Evolutionary conservation across 495 filamentous ascomycete genomes (phyloP).

Genomic region (Penicillium malachiteum): DNA sequence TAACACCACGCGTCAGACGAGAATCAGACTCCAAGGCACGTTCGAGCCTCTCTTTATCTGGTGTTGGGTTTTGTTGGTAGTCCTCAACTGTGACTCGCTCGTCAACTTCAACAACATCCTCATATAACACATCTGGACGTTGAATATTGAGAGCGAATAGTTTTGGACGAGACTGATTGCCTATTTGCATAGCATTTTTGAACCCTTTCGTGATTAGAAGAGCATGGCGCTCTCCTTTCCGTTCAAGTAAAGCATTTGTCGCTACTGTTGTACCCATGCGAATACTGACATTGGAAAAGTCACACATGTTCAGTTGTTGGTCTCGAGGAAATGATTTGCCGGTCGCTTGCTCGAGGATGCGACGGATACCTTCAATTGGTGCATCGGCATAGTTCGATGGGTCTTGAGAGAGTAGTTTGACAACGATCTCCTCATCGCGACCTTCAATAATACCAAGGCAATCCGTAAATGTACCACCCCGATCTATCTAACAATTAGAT

Average conservation of each 20-base stretch:
- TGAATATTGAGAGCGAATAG: slow-evolving; percentile 74
- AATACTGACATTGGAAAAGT: slow-evolving; percentile 13
- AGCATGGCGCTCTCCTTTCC: slow-evolving; percentile 85
- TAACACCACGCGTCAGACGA: slow-evolving; percentile 30
- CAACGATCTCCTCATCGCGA: slow-evolving; percentile 19
- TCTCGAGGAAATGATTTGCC: slow-evolving; percentile 18
- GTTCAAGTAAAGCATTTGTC: slow-evolving; percentile 79
- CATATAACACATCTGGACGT: slow-evolving; percentile 70
- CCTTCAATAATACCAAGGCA: slow-evolving; percentile 11
- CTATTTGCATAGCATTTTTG: slow-evolving; percentile 80
- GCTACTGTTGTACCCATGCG: slow-evolving; percentile 82
- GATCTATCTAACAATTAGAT: slow-evolving; percentile 9
- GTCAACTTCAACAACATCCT: slow-evolving; percentile 66
- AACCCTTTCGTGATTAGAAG: slow-evolving; percentile 88
- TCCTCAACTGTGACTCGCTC: slow-evolving; percentile 77
- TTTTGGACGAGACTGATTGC: slow-evolving; percentile 71
- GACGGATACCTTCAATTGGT: slow-evolving; percentile 19
- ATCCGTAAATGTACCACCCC: slow-evolving; percentile 28
- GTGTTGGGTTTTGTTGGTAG: slow-evolving; percentile 20
- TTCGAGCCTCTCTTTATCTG: slow-evolving; percentile 30
- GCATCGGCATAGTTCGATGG: slow-evolving; percentile 20
- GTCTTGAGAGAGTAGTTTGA: slow-evolving; percentile 18
- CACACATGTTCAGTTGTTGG: slow-evolving; percentile 12
- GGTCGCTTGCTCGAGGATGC: slow-evolving; percentile 20
- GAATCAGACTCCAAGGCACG: slow-evolving; percentile 45